Evolutionary conservation across 2,329 filamentous ascomycete species (phyloP).

Genomic region (Colletotrichum scovillei): DNA sequence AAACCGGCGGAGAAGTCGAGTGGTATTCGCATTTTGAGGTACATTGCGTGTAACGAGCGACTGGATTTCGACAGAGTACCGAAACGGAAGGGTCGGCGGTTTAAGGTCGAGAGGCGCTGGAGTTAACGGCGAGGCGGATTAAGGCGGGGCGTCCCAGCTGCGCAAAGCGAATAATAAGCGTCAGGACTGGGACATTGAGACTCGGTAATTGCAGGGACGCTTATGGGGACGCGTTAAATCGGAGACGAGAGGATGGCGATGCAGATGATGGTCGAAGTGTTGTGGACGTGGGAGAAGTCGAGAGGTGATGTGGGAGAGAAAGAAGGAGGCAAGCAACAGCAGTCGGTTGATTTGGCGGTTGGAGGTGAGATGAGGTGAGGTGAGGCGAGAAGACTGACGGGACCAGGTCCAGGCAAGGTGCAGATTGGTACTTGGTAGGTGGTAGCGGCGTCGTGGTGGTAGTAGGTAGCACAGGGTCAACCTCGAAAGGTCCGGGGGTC

Average conservation of each 20-base stretch:
- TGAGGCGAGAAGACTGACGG: not conserved
- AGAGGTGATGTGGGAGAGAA: not conserved
- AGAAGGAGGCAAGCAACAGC: not conserved
- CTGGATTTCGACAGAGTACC: not conserved
- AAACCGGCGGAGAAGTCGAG: not conserved
- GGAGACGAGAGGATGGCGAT: not conserved
- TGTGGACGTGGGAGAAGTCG: not conserved
- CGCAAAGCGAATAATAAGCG: conserved; percentile 26
- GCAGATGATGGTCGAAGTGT: not conserved
- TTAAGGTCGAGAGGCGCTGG: not conserved
- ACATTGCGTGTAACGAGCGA: conserved; percentile 33
- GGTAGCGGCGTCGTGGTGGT: not conserved
- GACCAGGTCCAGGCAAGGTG: conserved; percentile 11
- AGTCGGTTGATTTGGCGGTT: not conserved
- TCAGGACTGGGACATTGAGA: conserved; percentile 30
- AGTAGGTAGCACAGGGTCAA: not conserved
- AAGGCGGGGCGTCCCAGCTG: conserved; percentile 32
- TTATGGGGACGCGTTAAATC: not conserved
- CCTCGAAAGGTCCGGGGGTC: conserved; percentile 3
- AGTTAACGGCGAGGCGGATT: conserved; percentile 14
- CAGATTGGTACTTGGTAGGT: not conserved
- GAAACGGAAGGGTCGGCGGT: conserved; percentile 23
- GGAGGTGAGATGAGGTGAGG: conserved; percentile 16
- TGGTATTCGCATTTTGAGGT: conserved; percentile 30
- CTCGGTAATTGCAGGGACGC: not conserved